Base-by-base conservation (phyloP, 306 rosid genomes). In the Prunus campanulata region DNA sequence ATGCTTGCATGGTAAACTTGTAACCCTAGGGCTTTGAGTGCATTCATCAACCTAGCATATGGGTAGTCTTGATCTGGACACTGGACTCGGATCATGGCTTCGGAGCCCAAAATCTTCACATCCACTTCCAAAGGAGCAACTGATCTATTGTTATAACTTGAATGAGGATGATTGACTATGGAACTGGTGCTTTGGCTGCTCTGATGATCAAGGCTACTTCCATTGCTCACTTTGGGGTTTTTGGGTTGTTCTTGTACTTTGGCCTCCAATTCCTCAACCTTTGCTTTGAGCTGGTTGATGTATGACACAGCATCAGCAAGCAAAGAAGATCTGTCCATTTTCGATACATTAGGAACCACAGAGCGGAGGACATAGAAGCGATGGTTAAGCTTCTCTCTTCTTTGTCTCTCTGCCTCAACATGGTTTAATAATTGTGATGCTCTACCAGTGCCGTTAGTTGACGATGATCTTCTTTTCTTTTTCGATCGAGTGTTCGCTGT, bases 271-370 rank as follows among this genome's bases (percentile, higher is more conserved):
- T 64, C 50, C 8, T 59, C 66, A 24, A 79, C 48, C 61, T 82
- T 85, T 61, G 82, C 56, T 75, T 85, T 80, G 12, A 87, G 88
- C n/a, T 80, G 73, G 1, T 72, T 85, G 65, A 87, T 87, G 71
- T 87, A 87, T 1, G 55, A 8, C 1, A 78, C 84, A 0, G 91
- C 91, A n/a, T 87, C 91, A 0, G 85, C 71, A 1, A 87, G 85
- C 5, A 87, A 24, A 19, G 91, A 87, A 0, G 88, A 86, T 35
- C 81, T 85, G 87, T 87, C 91, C 91, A 87, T 85, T 71, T 85
- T 87, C 0, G 89, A 87, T 7, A 87, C 85, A 25, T 85, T 83
- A 1, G 91, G 91, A 10, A 88, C 91, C 0, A 52, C 89, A 0
- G 91, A 81, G 19, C 91, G 79, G 13, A 88, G 86, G n/a, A 84